phyloP scores from a whole-genome alignment of 129 eudicot species.

The Glebionis coronaria region DNA sequence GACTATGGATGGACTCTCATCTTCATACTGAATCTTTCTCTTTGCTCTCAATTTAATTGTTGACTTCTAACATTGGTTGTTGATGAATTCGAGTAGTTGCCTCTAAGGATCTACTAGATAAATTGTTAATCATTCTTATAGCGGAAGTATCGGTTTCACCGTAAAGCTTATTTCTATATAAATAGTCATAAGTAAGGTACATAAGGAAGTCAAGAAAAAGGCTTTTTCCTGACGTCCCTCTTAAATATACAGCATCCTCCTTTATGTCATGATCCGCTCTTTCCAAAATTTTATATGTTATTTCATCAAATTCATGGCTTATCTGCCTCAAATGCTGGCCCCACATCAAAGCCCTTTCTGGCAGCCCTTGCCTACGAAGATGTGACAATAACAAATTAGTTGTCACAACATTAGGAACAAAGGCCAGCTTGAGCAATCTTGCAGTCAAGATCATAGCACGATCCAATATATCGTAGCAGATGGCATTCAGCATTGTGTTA shows the following conservation, averaged over 20 bases:
- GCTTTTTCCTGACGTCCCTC: constrained; percentile 54
- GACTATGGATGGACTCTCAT: not conserved
- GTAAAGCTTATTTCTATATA: constrained; percentile 40
- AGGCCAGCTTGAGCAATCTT: constrained; percentile 80
- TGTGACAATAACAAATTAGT: constrained; percentile 73
- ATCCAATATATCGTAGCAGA: constrained; percentile 67
- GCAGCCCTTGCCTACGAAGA: constrained; percentile 72
- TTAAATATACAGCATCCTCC: constrained; percentile 38
- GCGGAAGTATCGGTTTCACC: constrained; percentile 31
- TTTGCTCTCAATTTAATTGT: constrained; percentile 22
- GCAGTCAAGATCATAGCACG: constrained; percentile 83
- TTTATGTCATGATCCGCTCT: constrained; percentile 49
- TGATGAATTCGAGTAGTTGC: constrained; percentile 25
- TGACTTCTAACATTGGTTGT: constrained; percentile 28
- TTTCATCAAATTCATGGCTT: constrained; percentile 68
- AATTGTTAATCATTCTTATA: constrained; percentile 29
- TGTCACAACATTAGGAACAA: constrained; percentile 87
- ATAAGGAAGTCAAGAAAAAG: constrained; percentile 77
- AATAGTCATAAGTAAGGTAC: constrained; percentile 71
- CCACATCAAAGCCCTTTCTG: constrained; percentile 82
- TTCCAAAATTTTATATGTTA: constrained; percentile 69
- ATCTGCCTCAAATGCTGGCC: constrained; percentile 69
- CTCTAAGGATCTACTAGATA: constrained; percentile 32
- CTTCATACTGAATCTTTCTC: constrained; percentile 11
- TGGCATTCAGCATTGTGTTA: constrained; percentile 79